Percentiles rank a stretch among this genome's conserved stretches.
phyloP scores from a whole-genome alignment of 179 eudicot species.

The Actinidia chinensis region DNA sequence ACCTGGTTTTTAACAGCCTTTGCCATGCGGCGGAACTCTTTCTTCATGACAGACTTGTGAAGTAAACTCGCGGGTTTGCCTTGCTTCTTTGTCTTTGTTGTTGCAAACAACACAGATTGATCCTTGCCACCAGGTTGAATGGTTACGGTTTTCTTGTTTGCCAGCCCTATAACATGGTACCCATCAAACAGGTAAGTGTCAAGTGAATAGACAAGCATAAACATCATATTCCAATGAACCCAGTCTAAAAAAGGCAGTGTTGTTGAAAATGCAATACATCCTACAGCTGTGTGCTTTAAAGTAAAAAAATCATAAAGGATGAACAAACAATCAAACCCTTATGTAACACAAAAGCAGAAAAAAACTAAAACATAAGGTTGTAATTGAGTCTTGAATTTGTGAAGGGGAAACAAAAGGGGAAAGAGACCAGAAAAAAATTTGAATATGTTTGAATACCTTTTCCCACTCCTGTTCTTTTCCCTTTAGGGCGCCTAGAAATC shows the following conservation, averaged over 20 bases:
- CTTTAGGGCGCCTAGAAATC: no score
- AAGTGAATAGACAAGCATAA: background rate
- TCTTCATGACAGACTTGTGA: conserved; percentile 83
- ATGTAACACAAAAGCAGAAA: no score
- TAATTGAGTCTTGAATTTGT: no score
- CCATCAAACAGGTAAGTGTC: background rate
- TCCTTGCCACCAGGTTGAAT: conserved; percentile 82
- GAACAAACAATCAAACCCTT: no score
- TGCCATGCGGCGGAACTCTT: conserved; percentile 73
- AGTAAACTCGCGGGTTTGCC: conserved; percentile 58
- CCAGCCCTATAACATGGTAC: conserved; percentile 45
- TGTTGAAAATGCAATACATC: background rate
- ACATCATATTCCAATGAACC: background rate
- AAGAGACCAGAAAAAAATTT: no score
- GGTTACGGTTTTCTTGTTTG: conserved; percentile 87
- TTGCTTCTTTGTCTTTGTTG: conserved; percentile 83
- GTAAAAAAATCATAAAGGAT: no score
- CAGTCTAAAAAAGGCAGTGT: background rate
- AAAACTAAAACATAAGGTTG: background rate
- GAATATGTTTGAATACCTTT: no score
- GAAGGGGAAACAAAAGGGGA: no score
- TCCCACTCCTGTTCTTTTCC: no score
- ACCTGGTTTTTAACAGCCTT: conserved; percentile 92
- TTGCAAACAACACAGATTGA: conserved; percentile 59
- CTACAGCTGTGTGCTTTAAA: background rate